Percentiles rank a stretch among this genome's conserved stretches.
Evolutionary conservation across 768 basidiomycete genomes (phyloP).

Genomic region (Leccinum boreale): DNA sequence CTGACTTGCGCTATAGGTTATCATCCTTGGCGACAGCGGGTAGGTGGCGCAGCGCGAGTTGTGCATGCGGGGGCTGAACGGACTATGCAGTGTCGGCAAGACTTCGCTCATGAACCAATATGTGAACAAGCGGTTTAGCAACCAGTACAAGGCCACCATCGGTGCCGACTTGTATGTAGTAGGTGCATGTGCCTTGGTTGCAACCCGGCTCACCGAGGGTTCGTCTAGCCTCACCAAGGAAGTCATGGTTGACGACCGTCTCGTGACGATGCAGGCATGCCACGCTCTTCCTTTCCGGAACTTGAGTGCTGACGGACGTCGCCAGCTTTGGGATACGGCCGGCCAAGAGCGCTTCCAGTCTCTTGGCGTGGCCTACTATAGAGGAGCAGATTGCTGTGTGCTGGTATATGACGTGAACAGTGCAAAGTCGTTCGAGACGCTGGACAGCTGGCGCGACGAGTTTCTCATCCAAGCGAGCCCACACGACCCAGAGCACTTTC

Average conservation of each 20-base stretch:
- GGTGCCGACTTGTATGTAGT: conserved; percentile 94
- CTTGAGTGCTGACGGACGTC: conserved; percentile 1
- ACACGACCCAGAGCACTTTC: conserved; percentile 99
- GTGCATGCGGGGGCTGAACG: conserved; percentile 1
- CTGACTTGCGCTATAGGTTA: conserved; percentile 59
- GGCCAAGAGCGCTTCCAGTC: conserved; percentile 99
- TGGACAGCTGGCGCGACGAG: conserved; percentile 99
- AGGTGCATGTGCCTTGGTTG: conserved; percentile 9
- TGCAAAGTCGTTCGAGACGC: conserved; percentile 95
- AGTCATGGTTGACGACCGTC: conserved; percentile 96
- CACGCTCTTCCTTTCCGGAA: background rate
- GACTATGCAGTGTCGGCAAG: conserved; percentile 80
- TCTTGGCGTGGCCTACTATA: conserved; percentile 97
- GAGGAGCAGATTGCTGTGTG: conserved; percentile 98
- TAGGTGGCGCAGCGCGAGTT: conserved; percentile 35
- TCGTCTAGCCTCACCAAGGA: conserved; percentile 85
- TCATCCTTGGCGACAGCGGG: conserved; percentile 98
- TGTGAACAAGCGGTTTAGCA: conserved; percentile 99
- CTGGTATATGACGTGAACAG: conserved; percentile 99
- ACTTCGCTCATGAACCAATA: conserved; percentile 99
- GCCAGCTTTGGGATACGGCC: conserved; percentile 98
- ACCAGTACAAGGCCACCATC: conserved; percentile 99
- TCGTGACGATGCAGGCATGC: conserved; percentile 97
- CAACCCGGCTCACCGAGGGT: conserved; percentile 5
- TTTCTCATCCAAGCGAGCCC: conserved; percentile 99